These are phyloP conservation scores for Beauveria varroae DNA, from an alignment of 2,329 filamentous ascomycete genomes.

Conservation along the genomic window DNA sequence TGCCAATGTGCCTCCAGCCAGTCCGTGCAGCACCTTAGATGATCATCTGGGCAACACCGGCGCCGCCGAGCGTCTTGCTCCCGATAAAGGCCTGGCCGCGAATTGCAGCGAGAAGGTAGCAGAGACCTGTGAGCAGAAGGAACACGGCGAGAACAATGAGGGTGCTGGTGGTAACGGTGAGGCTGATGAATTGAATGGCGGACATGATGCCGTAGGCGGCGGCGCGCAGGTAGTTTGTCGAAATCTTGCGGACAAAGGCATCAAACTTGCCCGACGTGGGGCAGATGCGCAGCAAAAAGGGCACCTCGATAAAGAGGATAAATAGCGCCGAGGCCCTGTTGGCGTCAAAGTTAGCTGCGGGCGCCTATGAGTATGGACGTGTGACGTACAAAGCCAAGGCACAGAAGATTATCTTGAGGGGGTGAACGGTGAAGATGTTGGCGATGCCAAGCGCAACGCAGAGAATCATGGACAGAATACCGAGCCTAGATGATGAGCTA, in stretches of 20 bases:
- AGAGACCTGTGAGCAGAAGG: slow-evolving; percentile 65
- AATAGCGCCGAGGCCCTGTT: slow-evolving; percentile 60
- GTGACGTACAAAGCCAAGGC: slow-evolving; percentile 45
- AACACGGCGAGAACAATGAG: slow-evolving; percentile 83
- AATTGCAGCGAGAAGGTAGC: slow-evolving; percentile 72
- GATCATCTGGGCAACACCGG: slow-evolving; percentile 94
- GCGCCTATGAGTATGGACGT: neutral
- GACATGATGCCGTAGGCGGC: slow-evolving; percentile 78
- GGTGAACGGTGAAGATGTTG: slow-evolving; percentile 53
- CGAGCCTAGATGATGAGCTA: slow-evolving; percentile 44
- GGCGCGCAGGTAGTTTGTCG: slow-evolving; percentile 95
- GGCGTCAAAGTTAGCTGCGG: neutral
- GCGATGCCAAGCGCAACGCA: slow-evolving; percentile 63
- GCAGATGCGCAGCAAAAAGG: slow-evolving; percentile 93
- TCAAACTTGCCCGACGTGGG: slow-evolving; percentile 90
- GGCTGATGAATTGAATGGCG: slow-evolving; percentile 75
- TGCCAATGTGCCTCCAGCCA: neutral
- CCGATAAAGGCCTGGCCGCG: slow-evolving; percentile 84
- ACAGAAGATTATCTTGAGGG: slow-evolving; percentile 43
- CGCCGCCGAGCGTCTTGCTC: slow-evolving; percentile 66
- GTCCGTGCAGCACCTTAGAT: slow-evolving; percentile 46
- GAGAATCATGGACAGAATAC: slow-evolving; percentile 62
- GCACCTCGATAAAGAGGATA: slow-evolving; percentile 83
- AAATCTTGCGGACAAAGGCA: slow-evolving; percentile 79
- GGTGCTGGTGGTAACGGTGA: slow-evolving; percentile 56